Base-by-base conservation (phyloP, 495 filamentous ascomycete genomes). In the Chaetomium tenue region DNA sequence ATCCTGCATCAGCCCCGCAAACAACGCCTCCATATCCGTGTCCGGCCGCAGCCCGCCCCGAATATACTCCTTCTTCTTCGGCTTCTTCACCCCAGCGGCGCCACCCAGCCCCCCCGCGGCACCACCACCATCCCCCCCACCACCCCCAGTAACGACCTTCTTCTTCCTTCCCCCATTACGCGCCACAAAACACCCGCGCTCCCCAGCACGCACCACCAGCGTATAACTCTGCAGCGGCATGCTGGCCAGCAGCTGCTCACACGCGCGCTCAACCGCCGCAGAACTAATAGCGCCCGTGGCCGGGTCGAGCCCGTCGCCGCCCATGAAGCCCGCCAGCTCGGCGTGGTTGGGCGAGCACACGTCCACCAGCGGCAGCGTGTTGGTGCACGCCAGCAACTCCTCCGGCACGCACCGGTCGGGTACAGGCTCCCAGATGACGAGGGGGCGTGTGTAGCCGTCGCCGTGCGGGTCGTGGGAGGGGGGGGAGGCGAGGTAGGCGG, bases 361-460 rank as follows among this genome's bases (percentile, higher is more conserved):
- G 72, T 98, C 89, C 37, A 97, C 87, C 20, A 88, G 75, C n/a
- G 81, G 80, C 26, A 90, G 82, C 18, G 87, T 86, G 58, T 88
- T 84, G 40, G 88, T 84, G 76, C 88, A 90, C 63, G 85, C 88
- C 2, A 87, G 78, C 56, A 92, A 80, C 74, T 97, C 86, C 64
- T 86, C 83, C 0, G 91, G 90, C 0, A 81, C 86, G 72, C 94
- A 97, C 2, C 90, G 83, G 71, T 95, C 91, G 13, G 95, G 94
- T 4, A 97, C 88, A 5, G 94, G 94, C 72, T 98, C 94, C 94
- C 94, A 98, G 46, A 97, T 85, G 73, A 97, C 88, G 15, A 94
- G 72, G 2, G 90, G 92, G 33, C 81, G 81, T 8, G 57, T 37
- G 68, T 73, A 74, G 46, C 12, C 25, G 3, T 60, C 44, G 26